These are phyloP conservation scores for Suhomyces vadensis DNA, from an alignment of 805 yeast species.

Conservation along the genomic window DNA sequence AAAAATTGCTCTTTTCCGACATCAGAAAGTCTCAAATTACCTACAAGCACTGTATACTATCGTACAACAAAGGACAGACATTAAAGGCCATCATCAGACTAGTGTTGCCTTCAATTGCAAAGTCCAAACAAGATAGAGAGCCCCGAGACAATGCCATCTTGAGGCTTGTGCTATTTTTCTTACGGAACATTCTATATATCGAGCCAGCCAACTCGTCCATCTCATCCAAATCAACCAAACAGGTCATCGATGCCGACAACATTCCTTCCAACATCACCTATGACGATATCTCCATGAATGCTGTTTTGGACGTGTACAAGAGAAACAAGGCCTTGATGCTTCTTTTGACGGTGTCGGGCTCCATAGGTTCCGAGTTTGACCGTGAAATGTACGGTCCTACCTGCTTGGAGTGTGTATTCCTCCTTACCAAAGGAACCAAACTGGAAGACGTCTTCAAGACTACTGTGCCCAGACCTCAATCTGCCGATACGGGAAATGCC, in stretches of 20 bases:
- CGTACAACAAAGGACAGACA: slow-evolving; percentile 58
- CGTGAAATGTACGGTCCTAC: slow-evolving; percentile 59
- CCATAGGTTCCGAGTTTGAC: slow-evolving; percentile 64
- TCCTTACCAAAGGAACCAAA: slow-evolving; percentile 53
- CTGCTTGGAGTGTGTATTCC: slow-evolving; percentile 68
- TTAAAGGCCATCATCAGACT: slow-evolving; percentile 70
- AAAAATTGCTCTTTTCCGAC: slow-evolving; percentile 56
- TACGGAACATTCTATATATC: slow-evolving; percentile 76
- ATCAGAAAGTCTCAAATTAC: slow-evolving; percentile 64
- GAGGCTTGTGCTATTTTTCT: slow-evolving; percentile 67
- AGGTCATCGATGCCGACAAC: slow-evolving; percentile 31
- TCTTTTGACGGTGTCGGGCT: slow-evolving; percentile 67
- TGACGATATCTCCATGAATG: slow-evolving; percentile 69
- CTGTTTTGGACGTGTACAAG: slow-evolving; percentile 59
- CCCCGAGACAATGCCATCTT: slow-evolving; percentile 72
- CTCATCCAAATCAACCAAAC: slow-evolving; percentile 40
- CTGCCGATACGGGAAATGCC: slow-evolving; percentile 3
- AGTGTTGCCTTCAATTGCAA: slow-evolving; percentile 59
- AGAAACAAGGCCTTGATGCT: slow-evolving; percentile 72
- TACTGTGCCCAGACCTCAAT: neutral
- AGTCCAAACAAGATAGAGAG: slow-evolving; percentile 56
- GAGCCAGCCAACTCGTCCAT: slow-evolving; percentile 65
- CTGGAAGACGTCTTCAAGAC: slow-evolving; percentile 3
- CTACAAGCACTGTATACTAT: slow-evolving; percentile 70
- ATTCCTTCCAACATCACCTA: slow-evolving; percentile 57